These are phyloP conservation scores for Blastomyces percursus DNA, from an alignment of 2,329 filamentous ascomycete species.

Conservation along the genomic window DNA sequence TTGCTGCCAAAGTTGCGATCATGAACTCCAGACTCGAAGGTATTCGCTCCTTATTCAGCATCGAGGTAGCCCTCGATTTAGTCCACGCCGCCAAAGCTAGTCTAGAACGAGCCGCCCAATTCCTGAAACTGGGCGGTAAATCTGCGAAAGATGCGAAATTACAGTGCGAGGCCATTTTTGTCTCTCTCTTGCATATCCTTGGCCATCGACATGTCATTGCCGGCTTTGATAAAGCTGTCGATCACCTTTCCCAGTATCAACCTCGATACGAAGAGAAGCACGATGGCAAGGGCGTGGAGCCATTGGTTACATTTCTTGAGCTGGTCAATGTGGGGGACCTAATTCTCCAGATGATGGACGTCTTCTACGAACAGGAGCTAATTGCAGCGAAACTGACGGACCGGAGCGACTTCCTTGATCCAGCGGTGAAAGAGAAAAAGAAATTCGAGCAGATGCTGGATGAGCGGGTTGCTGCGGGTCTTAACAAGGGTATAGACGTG, in stretches of 20 bases:
- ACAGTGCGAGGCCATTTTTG: slow-evolving; percentile 84
- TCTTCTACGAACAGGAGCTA: slow-evolving; percentile 95
- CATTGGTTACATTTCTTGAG: slow-evolving; percentile 89
- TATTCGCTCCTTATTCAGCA: slow-evolving; percentile 89
- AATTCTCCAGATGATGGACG: slow-evolving; percentile 97
- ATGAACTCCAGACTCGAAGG: slow-evolving; percentile 93
- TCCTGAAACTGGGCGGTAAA: slow-evolving; percentile 69
- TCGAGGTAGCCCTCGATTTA: slow-evolving; percentile 82
- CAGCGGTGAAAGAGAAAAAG: slow-evolving; percentile 89
- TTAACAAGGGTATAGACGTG: slow-evolving; percentile 97
- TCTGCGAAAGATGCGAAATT: slow-evolving; percentile 72
- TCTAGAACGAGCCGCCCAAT: slow-evolving; percentile 72
- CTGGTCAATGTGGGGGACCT: slow-evolving; percentile 96
- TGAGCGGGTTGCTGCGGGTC: slow-evolving; percentile 84
- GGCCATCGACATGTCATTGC: slow-evolving; percentile 77
- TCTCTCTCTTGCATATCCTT: slow-evolving; percentile 69
- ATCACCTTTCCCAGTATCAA: slow-evolving; percentile 82
- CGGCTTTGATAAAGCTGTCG: slow-evolving; percentile 89
- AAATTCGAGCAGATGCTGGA: slow-evolving; percentile 98
- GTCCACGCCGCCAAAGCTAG: slow-evolving; percentile 82
- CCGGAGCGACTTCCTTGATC: slow-evolving; percentile 86
- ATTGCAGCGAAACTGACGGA: slow-evolving; percentile 72
- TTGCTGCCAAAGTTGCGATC: slow-evolving; percentile 93
- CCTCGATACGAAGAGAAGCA: slow-evolving; percentile 60
- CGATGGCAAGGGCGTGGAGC: slow-evolving; percentile 64